phyloP scores from a whole-genome alignment of 1,139 yeast genomes.

The Blastobotrys arbuscula region DNA sequence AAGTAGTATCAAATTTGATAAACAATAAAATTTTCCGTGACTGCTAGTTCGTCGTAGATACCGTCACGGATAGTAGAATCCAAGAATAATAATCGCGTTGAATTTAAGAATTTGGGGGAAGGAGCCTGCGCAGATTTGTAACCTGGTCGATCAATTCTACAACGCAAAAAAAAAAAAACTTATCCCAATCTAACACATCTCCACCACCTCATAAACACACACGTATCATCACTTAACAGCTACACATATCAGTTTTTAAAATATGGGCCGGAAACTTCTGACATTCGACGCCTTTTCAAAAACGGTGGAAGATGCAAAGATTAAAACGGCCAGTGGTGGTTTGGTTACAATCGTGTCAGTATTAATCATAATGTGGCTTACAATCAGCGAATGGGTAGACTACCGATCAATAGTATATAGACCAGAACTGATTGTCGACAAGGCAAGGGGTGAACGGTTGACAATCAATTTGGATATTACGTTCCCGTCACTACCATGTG shows the following conservation, averaged over 20 bases:
- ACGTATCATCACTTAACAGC: neutral
- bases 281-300: conserved; percentile 87
- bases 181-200: neutral
- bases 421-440: conserved; percentile 85
- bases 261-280: conserved; percentile 34
- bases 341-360: conserved; percentile 71
- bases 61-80: neutral
- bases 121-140: neutral
- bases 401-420: conserved; percentile 61
- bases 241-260: no score
- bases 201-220: neutral
- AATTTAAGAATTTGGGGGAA: neutral
- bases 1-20: no score
- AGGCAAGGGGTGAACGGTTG: conserved; percentile 70
- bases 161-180: neutral
- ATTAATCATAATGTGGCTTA: conserved; percentile 53
- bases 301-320: conserved; percentile 88
- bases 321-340: conserved; percentile 87
- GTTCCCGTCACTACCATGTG: conserved; percentile 84
- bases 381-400: conserved; percentile 69
- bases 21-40: no score
- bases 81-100: neutral
- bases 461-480: conserved; percentile 76
- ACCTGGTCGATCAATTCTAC: neutral
- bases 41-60: no score